phyloP scores from a whole-genome alignment of 139 green algal species.

The Chlorella sp. region DNA sequence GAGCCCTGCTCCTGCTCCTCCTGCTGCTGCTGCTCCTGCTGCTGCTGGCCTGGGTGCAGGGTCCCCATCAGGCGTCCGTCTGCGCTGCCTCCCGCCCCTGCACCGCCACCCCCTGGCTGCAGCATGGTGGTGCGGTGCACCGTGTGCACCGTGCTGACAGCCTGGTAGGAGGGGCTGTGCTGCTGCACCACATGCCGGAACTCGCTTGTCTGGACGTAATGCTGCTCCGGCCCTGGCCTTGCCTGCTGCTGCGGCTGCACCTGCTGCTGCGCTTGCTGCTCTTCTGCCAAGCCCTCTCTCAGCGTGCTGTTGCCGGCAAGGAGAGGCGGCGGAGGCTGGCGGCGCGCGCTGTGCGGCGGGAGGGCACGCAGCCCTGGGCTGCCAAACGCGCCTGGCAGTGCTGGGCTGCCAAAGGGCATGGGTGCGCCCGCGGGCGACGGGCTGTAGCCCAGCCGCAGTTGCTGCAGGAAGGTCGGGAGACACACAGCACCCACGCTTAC shows the following conservation, averaged over 20 bases:
- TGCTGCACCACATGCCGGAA: slow-evolving; percentile 6
- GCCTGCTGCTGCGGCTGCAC: not conserved
- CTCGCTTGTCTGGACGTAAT: slow-evolving; percentile 5
- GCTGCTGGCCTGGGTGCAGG: not conserved
- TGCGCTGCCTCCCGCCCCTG: not conserved
- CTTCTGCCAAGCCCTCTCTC: not conserved
- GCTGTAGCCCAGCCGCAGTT: not conserved
- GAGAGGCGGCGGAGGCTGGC: not conserved
- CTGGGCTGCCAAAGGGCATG: not conserved
- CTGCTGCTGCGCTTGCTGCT: slow-evolving; percentile 5
- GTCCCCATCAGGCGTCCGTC: not conserved
- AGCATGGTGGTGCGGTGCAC: not conserved
- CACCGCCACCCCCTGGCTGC: not conserved
- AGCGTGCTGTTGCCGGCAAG: not conserved
- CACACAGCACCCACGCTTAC: not conserved
- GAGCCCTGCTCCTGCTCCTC: not conserved
- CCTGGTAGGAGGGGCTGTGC: slow-evolving; percentile 21
- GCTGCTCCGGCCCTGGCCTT: not conserved
- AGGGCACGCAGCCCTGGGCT: not conserved
- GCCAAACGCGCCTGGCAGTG: not conserved
- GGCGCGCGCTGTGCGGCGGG: not conserved
- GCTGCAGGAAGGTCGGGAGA: not conserved
- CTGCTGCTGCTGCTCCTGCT: not conserved
- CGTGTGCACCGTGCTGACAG: slow-evolving; percentile 17
- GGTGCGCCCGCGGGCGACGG: not conserved